Base-by-base conservation (phyloP, 2,329 filamentous ascomycete species). In the Botrytis tulipae region DNA sequence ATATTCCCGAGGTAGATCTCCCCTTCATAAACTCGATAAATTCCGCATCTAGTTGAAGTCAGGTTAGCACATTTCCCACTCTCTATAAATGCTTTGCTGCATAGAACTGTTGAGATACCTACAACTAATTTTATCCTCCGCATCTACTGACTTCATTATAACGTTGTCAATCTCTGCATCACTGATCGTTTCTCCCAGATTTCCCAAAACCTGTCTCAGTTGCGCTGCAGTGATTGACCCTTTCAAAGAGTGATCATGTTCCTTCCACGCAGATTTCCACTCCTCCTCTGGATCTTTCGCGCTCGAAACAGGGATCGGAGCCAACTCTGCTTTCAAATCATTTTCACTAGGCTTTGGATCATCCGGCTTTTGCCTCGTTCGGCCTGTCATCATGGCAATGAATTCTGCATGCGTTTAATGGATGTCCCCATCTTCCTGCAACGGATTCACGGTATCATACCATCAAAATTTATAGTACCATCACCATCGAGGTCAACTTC, bases 401-500 rank as follows among this genome's bases (percentile, higher is more conserved):
- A 83, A 84, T 73, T 83, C 82, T 83, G 60, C 3, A 66, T 18
- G 44, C 7, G 25, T 46, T 62, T n/a, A n/a, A 61, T 65, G n/a
- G 62, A 40, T 61, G 29, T 29, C 18, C 5, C 4, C 9, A 4
- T 10, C 3, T 14, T 12, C 29, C 29, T 25, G 20, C 40, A 40
- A 54, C 32, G 16, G 35, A 42, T 37, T 1, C 6, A 71, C 10
- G 8, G 40, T 48, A 29, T 54, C 51, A 48, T 40, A 88, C 87
- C 87, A 73, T 89, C 86, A 81, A 91, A 90, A 80, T 90, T 88
- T 79, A 91, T 90, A 77, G 88, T 88, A 81, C 89, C 89, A 78
- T 88, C 89, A 81, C 89, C 88, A 83, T 91, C 88, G 77, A 86
- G 84, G 77, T 91, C 89, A 75, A 90, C 88, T 82, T 91, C 89